phyloP scores from a whole-genome alignment of 306 rosid genomes.

The apple (Malus domestica) region DNA sequence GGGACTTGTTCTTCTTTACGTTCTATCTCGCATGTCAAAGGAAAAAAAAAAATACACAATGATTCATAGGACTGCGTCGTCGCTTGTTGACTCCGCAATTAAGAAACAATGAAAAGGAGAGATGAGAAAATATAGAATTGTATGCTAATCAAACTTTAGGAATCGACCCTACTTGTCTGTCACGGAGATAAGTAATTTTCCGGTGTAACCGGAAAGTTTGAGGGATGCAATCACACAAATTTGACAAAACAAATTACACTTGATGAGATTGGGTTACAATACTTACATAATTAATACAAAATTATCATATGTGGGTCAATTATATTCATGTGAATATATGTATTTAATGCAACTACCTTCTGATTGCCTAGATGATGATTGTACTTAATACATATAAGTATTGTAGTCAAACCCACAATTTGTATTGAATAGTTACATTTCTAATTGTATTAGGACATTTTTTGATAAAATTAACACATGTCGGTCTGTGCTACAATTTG shows the following conservation, averaged over 20 bases:
- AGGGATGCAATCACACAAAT: not conserved
- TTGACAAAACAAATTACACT: too few species aligned
- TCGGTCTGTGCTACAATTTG: not conserved
- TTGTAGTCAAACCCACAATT: too few species aligned
- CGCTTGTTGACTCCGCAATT: slow-evolving; percentile 79
- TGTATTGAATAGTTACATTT: too few species aligned
- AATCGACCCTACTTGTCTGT: slow-evolving; percentile 23
- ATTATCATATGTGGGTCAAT: too few species aligned
- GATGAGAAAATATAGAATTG: slow-evolving; percentile 2
- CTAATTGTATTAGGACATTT: not conserved
- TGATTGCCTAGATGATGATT: too few species aligned
- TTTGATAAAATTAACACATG: not conserved
- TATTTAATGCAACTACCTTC: too few species aligned
- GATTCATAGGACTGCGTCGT: slow-evolving; percentile 31
- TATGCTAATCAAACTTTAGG: slow-evolving; percentile 4
- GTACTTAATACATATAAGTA: too few species aligned
- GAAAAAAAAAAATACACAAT: slow-evolving; percentile 10
- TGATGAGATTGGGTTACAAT: too few species aligned
- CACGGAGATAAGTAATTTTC: not conserved
- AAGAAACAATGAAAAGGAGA: slow-evolving; percentile 14
- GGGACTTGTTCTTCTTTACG: slow-evolving; percentile 17
- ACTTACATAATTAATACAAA: too few species aligned
- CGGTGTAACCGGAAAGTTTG: not conserved
- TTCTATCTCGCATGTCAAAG: slow-evolving; percentile 30
- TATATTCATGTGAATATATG: too few species aligned